A percentile compares a stretch with the other conserved stretches of the same genome.
Evolutionary conservation across 805 yeast genomes (phyloP).

Genomic region (Nakazawaea wickerhamii): DNA sequence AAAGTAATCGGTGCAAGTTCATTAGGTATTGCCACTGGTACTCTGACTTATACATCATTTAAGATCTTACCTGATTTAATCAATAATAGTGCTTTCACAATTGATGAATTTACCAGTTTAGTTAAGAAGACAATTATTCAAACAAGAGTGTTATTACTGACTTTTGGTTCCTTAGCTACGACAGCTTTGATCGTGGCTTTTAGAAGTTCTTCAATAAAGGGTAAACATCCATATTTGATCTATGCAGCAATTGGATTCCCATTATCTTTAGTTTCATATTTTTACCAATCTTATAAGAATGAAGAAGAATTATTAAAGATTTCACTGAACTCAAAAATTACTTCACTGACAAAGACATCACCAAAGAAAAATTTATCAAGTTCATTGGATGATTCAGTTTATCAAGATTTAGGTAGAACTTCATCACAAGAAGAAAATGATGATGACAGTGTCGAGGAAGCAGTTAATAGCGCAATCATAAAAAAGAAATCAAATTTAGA

Average conservation of each 20-base stretch:
- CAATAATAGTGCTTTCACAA: slow-evolving; percentile 15
- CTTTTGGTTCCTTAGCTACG: slow-evolving; percentile 44
- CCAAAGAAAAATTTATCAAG: slow-evolving; percentile 21
- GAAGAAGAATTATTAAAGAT: slow-evolving; percentile 24
- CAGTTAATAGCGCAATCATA: slow-evolving; percentile 35
- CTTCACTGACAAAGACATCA: slow-evolving; percentile 19
- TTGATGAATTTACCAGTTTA: slow-evolving; percentile 14
- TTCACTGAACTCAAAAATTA: neutral
- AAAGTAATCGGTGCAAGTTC: slow-evolving; percentile 63
- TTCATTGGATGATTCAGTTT: slow-evolving; percentile 40
- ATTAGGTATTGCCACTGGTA: slow-evolving; percentile 58
- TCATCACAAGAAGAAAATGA: slow-evolving; percentile 21
- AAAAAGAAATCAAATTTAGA: slow-evolving; percentile 31
- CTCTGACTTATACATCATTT: slow-evolving; percentile 31
- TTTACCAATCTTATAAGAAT: slow-evolving; percentile 20
- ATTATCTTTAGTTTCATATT: slow-evolving; percentile 28
- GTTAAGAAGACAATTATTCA: slow-evolving; percentile 16
- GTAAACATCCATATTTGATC: slow-evolving; percentile 68
- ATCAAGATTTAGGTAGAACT: slow-evolving; percentile 33
- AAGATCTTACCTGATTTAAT: slow-evolving; percentile 26
- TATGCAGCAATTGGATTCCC: slow-evolving; percentile 59
- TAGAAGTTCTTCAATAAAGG: slow-evolving; percentile 45
- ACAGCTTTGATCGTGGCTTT: slow-evolving; percentile 51
- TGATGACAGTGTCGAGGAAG: slow-evolving; percentile 33
- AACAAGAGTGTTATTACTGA: slow-evolving; percentile 23